Percentiles rank a stretch among this genome's conserved stretches.
phyloP scores from a whole-genome alignment of 345 rosid genomes.

The Eucalyptus erythrocorys region DNA sequence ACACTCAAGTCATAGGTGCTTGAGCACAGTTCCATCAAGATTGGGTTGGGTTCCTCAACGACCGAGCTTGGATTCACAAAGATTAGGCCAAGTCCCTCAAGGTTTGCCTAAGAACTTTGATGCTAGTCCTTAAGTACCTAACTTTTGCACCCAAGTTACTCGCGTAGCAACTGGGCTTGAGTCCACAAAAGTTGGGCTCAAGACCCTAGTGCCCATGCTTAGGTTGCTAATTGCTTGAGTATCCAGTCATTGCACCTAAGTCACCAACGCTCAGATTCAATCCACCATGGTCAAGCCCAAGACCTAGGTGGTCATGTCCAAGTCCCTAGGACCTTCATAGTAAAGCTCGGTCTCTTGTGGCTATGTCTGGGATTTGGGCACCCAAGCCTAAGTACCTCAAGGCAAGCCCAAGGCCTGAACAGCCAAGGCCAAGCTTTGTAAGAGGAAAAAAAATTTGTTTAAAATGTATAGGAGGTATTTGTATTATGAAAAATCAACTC shows the following conservation, averaged over 20 bases:
- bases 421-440: fast-evolving
- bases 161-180: fast-evolving
- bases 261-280: fast-evolving
- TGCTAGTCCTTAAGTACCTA: not conserved
- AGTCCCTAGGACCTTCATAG: not conserved
- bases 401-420: not conserved
- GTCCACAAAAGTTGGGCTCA: too few species aligned
- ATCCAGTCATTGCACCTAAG: not conserved
- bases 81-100: not conserved
- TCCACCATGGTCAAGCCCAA: not conserved
- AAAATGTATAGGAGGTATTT: not conserved
- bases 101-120: fast-evolving
- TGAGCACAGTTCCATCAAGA: not conserved
- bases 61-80: not conserved
- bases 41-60: fast-evolving
- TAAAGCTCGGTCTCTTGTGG: not conserved
- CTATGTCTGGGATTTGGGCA: not conserved
- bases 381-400: not conserved
- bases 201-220: not conserved
- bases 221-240: not conserved
- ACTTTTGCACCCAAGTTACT: too few species aligned
- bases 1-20: fast-evolving
- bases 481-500: not conserved
- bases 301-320: not conserved
- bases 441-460: not conserved